phyloP scores from a whole-genome alignment of 495 filamentous ascomycete species.

The Sphaerosporella brunnea region DNA sequence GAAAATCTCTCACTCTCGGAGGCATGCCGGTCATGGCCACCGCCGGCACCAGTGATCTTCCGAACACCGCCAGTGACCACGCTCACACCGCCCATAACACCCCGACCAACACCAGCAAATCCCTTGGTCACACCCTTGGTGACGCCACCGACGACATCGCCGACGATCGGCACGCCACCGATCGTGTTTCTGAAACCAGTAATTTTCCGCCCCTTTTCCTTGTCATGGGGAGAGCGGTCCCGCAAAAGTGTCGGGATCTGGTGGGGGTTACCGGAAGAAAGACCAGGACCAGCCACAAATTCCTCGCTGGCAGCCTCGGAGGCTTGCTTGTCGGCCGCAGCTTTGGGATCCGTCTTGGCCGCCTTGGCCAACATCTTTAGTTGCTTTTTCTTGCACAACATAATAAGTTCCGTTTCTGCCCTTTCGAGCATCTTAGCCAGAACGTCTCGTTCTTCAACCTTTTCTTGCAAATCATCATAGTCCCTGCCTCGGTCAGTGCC shows the following conservation, averaged over 20 bases:
- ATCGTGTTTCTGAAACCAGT: too few species aligned
- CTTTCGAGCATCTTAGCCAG: constrained; percentile 57
- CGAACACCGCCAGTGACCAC: constrained; percentile 16
- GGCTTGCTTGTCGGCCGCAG: constrained; percentile 5
- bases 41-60: constrained; percentile 12
- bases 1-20: neutral
- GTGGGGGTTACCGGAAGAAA: constrained; percentile 71
- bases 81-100: constrained; percentile 25
- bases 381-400: constrained; percentile 57
- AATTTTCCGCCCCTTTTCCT: constrained; percentile 18
- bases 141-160: constrained; percentile 3
- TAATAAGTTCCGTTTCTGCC: constrained; percentile 72
- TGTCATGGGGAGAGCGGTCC: constrained; percentile 21
- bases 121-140: constrained; percentile 21
- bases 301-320: constrained; percentile 6
- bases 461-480: constrained; percentile 69
- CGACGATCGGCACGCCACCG: too few species aligned
- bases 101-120: constrained; percentile 46
- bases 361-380: constrained; percentile 45
- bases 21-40: constrained; percentile 8
- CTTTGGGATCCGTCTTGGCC: constrained; percentile 35
- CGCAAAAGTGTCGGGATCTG: constrained; percentile 34
- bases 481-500: constrained; percentile 38
- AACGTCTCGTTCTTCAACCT: constrained; percentile 56
- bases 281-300: constrained; percentile 35